Evolutionary conservation across 495 filamentous ascomycete genomes (phyloP), one percentile per base, ranked within the genome.

Genomic region (Glutinoglossum americanum): DNA sequence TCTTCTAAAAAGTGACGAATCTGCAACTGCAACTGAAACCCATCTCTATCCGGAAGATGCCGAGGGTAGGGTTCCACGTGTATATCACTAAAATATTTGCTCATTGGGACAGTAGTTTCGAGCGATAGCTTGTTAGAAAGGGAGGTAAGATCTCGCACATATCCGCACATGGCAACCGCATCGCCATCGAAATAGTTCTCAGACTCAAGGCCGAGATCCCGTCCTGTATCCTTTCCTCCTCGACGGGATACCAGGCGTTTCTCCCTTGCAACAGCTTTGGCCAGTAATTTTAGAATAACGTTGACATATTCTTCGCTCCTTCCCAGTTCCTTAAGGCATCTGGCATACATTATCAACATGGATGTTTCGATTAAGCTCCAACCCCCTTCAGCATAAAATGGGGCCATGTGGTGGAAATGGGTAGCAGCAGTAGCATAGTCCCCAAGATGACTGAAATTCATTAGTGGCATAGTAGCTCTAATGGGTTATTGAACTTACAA

Each of bases 291-390:
- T 15, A 93, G 72, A 33, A 87, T 71, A 25, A 84, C 78, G 17
- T 78, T 79, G 53, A 87, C 78, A 62, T 89, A 93, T 55, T 96
- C 90, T 47, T 90, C 85, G 59, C 78, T 77, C 19, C 78, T 76
- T 45, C 81, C 69, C 21, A 95, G 75, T 63, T 85, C 74, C 64
- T 87, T 84, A 53, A 97, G 74, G 68, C 87, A 96, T 37, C 78
- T 78, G 3, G 87, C 81, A 66, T 93, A 87, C 75, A 96, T 82
- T 54, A 85, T 76, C 28, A 98, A 73, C 77, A 94, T 85, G 1
- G 79, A 80, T 11, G 84, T 75, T 64, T 95, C 88, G 13, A 95
- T 72, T 4, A 83, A 68, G 45, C 73, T 78, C 92, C 92, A 98
- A 17, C 82, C 76, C 61, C 78, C 80, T 54, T 83, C 82, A 0